These are phyloP conservation scores for Lotus japonicus DNA, from an alignment of 306 rosid species.

Conservation along the genomic window DNA sequence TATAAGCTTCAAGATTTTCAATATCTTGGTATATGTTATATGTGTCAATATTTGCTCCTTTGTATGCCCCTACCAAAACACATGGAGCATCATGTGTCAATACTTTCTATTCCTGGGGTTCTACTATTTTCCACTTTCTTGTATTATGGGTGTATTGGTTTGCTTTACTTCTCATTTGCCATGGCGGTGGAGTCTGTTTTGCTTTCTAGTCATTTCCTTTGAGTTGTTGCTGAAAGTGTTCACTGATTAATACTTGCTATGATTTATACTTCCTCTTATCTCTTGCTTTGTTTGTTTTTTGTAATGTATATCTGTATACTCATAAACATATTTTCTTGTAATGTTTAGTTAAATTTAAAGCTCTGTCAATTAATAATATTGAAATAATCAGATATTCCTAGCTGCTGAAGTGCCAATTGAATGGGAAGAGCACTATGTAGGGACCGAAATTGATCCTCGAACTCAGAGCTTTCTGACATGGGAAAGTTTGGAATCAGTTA, in stretches of 20 bases:
- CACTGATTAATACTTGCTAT: not conserved
- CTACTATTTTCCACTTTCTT: not conserved
- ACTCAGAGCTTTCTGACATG: conserved; percentile 94
- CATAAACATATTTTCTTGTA: not conserved
- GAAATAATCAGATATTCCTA: conserved; percentile 49
- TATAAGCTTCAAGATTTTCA: not conserved
- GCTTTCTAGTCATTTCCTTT: not conserved
- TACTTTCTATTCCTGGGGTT: not conserved
- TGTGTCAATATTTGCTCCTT: not conserved
- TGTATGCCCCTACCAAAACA: not conserved
- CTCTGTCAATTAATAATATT: conserved; percentile 6
- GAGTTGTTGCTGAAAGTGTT: conserved; percentile 1
- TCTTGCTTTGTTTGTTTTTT: not conserved
- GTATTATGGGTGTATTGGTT: not conserved
- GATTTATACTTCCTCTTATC: not conserved
- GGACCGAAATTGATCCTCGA: conserved; percentile 71
- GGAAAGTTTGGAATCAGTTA: conserved; percentile 95
- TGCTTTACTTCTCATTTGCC: conserved; percentile 1
- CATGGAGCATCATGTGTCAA: not conserved
- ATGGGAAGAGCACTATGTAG: conserved; percentile 96
- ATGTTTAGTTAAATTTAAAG: conserved; percentile 11
- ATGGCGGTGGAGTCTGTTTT: not conserved
- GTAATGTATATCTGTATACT: not conserved
- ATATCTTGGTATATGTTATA: not conserved
- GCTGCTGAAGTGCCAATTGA: conserved; percentile 83